These are phyloP conservation scores for Leishmania tropica DNA, from an alignment of 208 protist species.

Conservation along the genomic window DNA sequence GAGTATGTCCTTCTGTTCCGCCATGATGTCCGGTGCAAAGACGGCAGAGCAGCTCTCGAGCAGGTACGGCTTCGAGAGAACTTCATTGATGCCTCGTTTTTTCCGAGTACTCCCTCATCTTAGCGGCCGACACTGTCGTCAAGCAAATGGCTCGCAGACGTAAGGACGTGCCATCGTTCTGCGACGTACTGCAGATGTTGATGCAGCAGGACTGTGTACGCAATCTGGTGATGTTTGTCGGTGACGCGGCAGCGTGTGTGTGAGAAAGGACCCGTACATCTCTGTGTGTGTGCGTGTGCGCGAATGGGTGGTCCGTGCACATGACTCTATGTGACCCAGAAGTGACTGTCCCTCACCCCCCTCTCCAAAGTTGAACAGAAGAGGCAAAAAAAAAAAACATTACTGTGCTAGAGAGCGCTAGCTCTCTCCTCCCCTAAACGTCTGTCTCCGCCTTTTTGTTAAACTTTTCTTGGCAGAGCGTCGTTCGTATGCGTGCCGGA, in stretches of 20 bases:
- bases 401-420: too few species aligned
- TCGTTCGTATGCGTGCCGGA: not conserved
- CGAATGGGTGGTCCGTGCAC: too few species aligned
- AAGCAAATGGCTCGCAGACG: not conserved
- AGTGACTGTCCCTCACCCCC: too few species aligned
- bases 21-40: not conserved
- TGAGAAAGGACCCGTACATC: too few species aligned
- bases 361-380: too few species aligned
- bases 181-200: constrained; percentile 9
- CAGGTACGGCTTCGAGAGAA: constrained; percentile 1
- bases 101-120: not conserved
- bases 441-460: too few species aligned
- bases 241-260: not conserved
- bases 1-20: constrained; percentile 3
- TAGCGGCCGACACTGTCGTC: not conserved
- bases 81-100: constrained; percentile 4
- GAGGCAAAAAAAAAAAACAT: too few species aligned
- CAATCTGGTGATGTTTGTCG: constrained; percentile 14
- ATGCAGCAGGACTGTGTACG: constrained; percentile 15
- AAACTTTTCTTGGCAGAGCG: not conserved
- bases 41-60: not conserved
- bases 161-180: constrained; percentile 6
- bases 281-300: too few species aligned
- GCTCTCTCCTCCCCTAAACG: too few species aligned
- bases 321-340: not conserved